Evolutionary conservation across 1,284 basidiomycete genomes (phyloP), one percentile per base, ranked within the genome.

Genomic region (Erythrobasidium hasegawianum): DNA sequence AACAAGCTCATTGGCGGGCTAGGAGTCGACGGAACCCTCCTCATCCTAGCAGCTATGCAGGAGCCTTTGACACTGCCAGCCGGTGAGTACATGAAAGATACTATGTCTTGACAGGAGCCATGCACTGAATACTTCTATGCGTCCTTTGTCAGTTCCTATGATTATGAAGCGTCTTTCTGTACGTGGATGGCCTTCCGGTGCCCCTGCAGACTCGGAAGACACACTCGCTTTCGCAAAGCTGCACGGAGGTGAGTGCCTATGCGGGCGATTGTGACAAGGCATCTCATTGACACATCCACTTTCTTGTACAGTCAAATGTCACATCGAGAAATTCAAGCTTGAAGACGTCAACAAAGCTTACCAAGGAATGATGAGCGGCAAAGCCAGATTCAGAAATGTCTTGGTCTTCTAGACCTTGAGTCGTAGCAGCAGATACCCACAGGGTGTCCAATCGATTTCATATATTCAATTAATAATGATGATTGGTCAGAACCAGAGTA

Each of bases 171-270:
- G 78, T 11, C 70, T 77, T 39, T 70, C 71, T 13, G 70, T 80
- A 20, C 76, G 74, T 29, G 78, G 78, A 3, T 76, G 77, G 76
- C 78, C 78, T 2, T 75, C 74, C 2, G 78, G 76, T 10, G 67
- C 70, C 16, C 64, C 72, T 0, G 61, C 68, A 20, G 66, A 70
- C 43, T 49, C 26, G 50, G 58, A 60, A 52, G 53, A 65, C 27
- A 53, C 52, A 16, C 41, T 57, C 33, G 54, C 49, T 10, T 65
- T 69, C 40, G 62, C 68, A 22, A 24, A 59, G 45, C 38, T 40
- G 16, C 52, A 66, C 29, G 68, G 64, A 39, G 22, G 43, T 47
- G 16, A 33, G n/a, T n/a, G n/a, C n/a, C n/a, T n/a, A n/a, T n/a
- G n/a, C n/a, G n/a, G n/a, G n/a, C n/a, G n/a, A n/a, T n/a, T n/a